Percentiles rank a stretch among this genome's conserved stretches.
These are phyloP conservation scores for Euphrasia confusa DNA, from an alignment of 257 asterid genomes.

Conservation along the genomic window DNA sequence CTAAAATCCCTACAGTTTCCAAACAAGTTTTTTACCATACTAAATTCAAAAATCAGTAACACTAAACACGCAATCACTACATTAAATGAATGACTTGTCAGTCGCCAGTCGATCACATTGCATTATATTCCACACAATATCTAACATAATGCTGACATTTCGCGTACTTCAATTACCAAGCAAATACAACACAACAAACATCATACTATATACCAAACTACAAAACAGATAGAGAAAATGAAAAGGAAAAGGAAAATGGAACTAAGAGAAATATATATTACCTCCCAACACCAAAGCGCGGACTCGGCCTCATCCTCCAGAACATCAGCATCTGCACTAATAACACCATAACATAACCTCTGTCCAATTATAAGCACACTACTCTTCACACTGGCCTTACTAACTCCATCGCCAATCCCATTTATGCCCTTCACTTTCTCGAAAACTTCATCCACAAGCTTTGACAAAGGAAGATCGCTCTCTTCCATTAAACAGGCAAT, in stretches of 20 bases:
- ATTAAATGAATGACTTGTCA: background rate
- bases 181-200: constrained; percentile 11
- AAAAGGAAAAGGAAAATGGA: background rate
- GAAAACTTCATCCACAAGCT: constrained; percentile 56
- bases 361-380: constrained; percentile 65
- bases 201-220: background rate
- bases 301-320: constrained; percentile 75
- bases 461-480: constrained; percentile 64
- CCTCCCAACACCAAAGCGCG: constrained; percentile 99
- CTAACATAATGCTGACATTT: background rate
- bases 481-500: constrained; percentile 78
- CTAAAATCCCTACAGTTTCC: background rate
- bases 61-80: background rate
- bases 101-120: background rate
- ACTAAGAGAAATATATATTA: constrained; percentile 14
- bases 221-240: background rate
- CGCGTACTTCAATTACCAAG: background rate
- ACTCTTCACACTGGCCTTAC: constrained; percentile 63
- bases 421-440: constrained; percentile 41
- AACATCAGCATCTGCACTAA: constrained; percentile 64
- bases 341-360: constrained; percentile 62
- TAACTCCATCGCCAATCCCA: constrained; percentile 37
- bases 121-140: constrained; percentile 2
- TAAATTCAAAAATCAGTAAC: background rate
- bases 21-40: background rate